Conservation (phyloP, 441 rosid species). For the Pelargonium fulgidum region DNA sequence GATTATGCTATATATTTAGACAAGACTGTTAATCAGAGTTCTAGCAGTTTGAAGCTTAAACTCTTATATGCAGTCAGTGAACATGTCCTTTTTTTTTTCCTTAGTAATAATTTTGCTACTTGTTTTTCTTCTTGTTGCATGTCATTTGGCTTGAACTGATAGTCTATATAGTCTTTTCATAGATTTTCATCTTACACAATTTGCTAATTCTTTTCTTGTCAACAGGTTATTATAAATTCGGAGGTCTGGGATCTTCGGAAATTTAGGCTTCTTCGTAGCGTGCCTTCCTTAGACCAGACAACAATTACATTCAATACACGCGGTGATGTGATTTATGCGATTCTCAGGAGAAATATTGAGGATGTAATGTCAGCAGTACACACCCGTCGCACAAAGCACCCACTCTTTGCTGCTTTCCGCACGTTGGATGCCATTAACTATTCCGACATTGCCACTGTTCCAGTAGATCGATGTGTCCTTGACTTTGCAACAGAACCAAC, state of each 20-base stretch:
- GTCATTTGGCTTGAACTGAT: too few species aligned
- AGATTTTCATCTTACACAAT: not conserved
- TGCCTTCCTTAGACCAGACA: conserved; percentile 91
- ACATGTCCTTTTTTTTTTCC: not conserved
- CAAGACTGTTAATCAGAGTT: too few species aligned
- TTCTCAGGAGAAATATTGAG: conserved; percentile 87
- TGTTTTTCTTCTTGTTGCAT: too few species aligned
- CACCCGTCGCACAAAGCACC: conserved; percentile 88
- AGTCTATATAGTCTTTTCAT: not conserved
- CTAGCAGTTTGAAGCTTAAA: not conserved
- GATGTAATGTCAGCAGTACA: conserved; percentile 85
- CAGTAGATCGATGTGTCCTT: conserved; percentile 91
- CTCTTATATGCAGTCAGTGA: not conserved
- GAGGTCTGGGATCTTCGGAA: conserved; percentile 98
- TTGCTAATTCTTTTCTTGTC: not conserved
- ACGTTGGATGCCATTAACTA: conserved; percentile 91
- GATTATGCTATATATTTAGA: not conserved
- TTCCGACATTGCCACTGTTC: conserved; percentile 84
- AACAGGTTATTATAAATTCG: conserved; percentile 85
- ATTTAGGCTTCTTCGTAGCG: conserved; percentile 76
- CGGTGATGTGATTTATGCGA: conserved; percentile 94
- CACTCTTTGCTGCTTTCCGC: conserved; percentile 76
- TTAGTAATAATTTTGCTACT: not conserved
- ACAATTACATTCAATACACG: conserved; percentile 75
- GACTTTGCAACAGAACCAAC: conserved; percentile 94